Evolutionary conservation across 148 eudicot species (phyloP).

Genomic region (Drosera capensis): DNA sequence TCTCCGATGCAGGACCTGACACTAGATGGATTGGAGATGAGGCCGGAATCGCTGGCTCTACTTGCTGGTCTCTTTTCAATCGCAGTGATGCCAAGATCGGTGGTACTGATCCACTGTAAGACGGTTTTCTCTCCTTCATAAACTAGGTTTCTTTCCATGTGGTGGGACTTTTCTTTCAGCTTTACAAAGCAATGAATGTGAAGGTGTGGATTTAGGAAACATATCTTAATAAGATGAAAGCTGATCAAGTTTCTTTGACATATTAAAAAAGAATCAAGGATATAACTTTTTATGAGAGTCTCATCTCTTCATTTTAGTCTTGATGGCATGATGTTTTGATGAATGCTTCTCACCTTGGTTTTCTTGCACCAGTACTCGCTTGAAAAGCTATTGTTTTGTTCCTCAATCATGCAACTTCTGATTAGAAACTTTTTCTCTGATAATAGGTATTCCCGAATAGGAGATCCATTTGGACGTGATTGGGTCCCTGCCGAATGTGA

Average conservation of each 20-base stretch:
- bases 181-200: neutral
- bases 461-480: slow-evolving; percentile 59
- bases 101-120: slow-evolving; percentile 33
- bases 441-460: slow-evolving; percentile 46
- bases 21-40: slow-evolving; percentile 79
- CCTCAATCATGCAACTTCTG: no score
- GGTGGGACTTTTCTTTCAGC: neutral
- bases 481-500: slow-evolving; percentile 93
- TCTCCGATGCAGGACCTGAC: slow-evolving; percentile 87
- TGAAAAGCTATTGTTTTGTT: no score
- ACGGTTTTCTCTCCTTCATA: slow-evolving; percentile 13
- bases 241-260: no score
- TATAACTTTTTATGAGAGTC: no score
- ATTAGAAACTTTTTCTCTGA: slow-evolving; percentile 3
- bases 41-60: slow-evolving; percentile 47
- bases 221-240: no score
- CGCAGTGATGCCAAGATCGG: slow-evolving; percentile 47
- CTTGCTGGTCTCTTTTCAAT: slow-evolving; percentile 80
- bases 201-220: no score
- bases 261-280: no score
- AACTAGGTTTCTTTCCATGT: neutral
- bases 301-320: no score
- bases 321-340: no score
- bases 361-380: neutral
- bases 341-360: neutral